These are phyloP conservation scores for Oenanthe sinensis DNA, from an alignment of 129 eudicot species.

Conservation along the genomic window DNA sequence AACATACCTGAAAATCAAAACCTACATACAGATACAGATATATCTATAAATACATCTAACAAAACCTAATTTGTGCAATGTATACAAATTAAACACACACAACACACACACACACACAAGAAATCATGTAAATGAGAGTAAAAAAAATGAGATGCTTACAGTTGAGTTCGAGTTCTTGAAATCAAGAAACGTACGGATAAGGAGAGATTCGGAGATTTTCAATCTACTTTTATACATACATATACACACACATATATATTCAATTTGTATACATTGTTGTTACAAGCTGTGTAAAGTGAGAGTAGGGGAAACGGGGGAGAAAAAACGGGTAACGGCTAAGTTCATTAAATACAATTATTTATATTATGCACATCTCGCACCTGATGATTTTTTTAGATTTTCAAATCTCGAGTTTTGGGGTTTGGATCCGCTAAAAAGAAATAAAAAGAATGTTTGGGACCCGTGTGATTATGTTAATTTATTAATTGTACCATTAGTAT, in stretches of 20 bases:
- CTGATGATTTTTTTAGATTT: slow-evolving; percentile 21
- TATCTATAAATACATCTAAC: not conserved
- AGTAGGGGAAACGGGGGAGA: not conserved
- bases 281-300: not conserved
- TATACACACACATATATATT: not conserved
- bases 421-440: no score
- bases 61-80: not conserved
- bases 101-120: not conserved
- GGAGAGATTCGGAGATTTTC: not conserved
- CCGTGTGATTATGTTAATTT: not conserved
- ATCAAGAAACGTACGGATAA: not conserved
- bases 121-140: not conserved
- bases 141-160: not conserved
- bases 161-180: not conserved
- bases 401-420: not conserved
- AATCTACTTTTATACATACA: not conserved
- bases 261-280: not conserved
- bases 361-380: not conserved
- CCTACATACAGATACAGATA: not conserved
- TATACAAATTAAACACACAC: not conserved
- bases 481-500: no score
- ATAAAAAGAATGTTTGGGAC: not conserved
- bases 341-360: not conserved
- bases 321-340: slow-evolving; percentile 3
- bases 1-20: not conserved